phyloP scores from a whole-genome alignment of 805 yeast species.

The Soucietia sequanensis region DNA sequence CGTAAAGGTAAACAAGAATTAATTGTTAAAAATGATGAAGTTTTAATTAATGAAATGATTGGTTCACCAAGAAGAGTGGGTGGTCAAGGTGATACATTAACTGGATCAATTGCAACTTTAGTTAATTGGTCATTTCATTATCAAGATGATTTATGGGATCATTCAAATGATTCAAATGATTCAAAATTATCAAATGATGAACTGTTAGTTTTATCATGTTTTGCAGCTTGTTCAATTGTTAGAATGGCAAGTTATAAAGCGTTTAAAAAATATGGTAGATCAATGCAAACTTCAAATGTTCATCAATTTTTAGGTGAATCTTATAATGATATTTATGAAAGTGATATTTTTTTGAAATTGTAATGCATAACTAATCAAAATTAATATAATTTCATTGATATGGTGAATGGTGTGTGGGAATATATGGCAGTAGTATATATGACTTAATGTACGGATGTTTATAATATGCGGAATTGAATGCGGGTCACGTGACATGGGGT shows the following conservation, averaged over 20 bases:
- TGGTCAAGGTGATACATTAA: constrained; percentile 94
- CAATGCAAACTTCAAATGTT: constrained; percentile 84
- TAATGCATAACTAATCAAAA: too few species aligned
- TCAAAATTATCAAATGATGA: constrained; percentile 28
- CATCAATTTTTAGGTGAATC: constrained; percentile 67
- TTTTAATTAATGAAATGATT: constrained; percentile 41
- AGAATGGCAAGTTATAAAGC: constrained; percentile 67
- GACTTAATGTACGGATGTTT: too few species aligned
- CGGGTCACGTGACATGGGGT: too few species aligned
- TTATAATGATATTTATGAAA: constrained; percentile 47
- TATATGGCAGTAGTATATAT: too few species aligned
- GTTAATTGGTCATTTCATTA: constrained; percentile 77
- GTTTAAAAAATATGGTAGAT: constrained; percentile 60
- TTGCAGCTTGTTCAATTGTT: constrained; percentile 68
- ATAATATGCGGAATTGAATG: too few species aligned
- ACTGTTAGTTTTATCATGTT: constrained; percentile 54
- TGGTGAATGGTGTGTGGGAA: too few species aligned
- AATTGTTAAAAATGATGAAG: constrained; percentile 50
- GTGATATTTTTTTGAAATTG: constrained; percentile 13
- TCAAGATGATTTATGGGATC: constrained; percentile 56
- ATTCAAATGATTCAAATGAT: constrained; percentile 21
- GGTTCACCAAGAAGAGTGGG: constrained; percentile 87
- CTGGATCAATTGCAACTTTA: constrained; percentile 83
- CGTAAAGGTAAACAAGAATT: constrained; percentile 72
- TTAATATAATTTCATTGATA: too few species aligned